phyloP scores from a whole-genome alignment of 345 rosid species.

The Noccaea caerulescens region DNA sequence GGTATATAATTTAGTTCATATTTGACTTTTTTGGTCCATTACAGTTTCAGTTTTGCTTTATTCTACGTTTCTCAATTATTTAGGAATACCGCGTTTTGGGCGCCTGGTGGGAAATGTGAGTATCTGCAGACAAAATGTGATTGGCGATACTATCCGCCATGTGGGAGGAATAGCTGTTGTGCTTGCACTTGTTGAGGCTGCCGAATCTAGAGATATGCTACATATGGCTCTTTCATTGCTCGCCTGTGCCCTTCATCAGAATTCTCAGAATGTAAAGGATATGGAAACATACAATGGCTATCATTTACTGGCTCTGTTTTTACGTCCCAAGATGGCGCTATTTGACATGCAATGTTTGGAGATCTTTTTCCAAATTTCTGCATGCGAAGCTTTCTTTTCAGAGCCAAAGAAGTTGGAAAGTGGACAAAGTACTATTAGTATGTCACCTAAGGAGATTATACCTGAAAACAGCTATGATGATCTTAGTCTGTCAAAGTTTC shows the following conservation, averaged over 20 bases:
- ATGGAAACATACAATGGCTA: constrained; percentile 92
- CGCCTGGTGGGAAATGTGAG: constrained; percentile 75
- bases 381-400: constrained; percentile 94
- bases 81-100: constrained; percentile 95
- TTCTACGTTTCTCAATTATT: constrained; percentile 17
- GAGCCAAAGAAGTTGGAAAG: constrained; percentile 75
- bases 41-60: constrained; percentile 3
- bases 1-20: constrained; percentile 49
- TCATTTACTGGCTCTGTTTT: constrained; percentile 88
- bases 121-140: constrained; percentile 77
- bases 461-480: constrained; percentile 73
- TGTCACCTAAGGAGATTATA: constrained; percentile 52
- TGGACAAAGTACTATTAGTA: constrained; percentile 38
- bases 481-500: constrained; percentile 67
- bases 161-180: constrained; percentile 83
- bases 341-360: constrained; percentile 92
- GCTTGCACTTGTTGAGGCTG: constrained; percentile 86
- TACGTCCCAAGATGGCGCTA: constrained; percentile 75
- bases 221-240: constrained; percentile 86
- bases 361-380: constrained; percentile 87
- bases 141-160: constrained; percentile 81
- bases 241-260: constrained; percentile 87
- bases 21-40: neutral
- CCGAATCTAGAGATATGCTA: constrained; percentile 88
- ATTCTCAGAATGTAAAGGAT: constrained; percentile 80